Evolutionary conservation across 345 rosid species (phyloP), one percentile per base, ranked within the genome.

Genomic region (Salix dunnii): DNA sequence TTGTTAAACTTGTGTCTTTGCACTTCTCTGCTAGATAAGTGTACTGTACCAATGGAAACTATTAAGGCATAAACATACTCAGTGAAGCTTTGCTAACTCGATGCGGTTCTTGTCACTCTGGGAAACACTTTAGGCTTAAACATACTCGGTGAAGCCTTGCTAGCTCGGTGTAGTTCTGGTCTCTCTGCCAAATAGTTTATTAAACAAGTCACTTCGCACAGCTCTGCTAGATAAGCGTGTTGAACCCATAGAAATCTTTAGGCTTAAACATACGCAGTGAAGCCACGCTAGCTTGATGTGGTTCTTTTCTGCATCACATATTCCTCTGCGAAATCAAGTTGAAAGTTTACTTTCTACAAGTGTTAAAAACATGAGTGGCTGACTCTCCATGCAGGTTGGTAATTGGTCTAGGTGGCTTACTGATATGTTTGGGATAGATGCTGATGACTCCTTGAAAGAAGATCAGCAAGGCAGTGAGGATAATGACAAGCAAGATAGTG

Each of bases 351-450:
- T 18, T 38, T 14, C 4, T 46, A 8, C 6, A 14, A 23, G 28
- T 64, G n/a, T 25, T 28, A 58, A 58, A 69, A n/a, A 49, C 28
- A n/a, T 74, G 46, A 27, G 42, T 35, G 53, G 40, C 30, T 40
- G 77, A 43, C 53, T 66, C 48, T 63, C 62, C 30, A 33, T 87
- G 83, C 89, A 96, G 99, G 88, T 93, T 80, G 99, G 99, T 10
- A 88, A 88, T 75, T 93, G 99, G 98, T 92, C 90, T 70, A 90
- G 98, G 84, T 86, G 90, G 89, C 91, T 94, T 10, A 81, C 90
- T 66, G 97, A 91, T 84, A 82, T 83, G 88, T 84, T 96, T 28
- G 97, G 90, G 73, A 83, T 89, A 79, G 92, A 90, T 80, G 71
- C 67, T 58, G 90, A 87, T 67, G 90, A 87, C 79, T 76, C 85